Percentiles rank a stretch among this genome's conserved stretches.
These are phyloP conservation scores for Anisodus acutangulus DNA, from an alignment of 257 asterid species.

Conservation along the genomic window DNA sequence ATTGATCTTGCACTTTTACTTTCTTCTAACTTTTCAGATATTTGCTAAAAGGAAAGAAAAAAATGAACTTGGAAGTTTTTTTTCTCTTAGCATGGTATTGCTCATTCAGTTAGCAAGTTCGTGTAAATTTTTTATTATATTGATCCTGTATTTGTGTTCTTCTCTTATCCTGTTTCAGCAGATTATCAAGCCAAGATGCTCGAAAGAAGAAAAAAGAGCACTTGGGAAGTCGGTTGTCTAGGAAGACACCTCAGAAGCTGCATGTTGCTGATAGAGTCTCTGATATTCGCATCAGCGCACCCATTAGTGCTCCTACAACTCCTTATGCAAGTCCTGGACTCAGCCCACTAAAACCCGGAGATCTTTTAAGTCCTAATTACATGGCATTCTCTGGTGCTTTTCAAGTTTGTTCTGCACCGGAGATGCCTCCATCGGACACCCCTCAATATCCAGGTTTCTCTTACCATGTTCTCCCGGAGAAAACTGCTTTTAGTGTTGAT, in stretches of 20 bases:
- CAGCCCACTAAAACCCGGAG: slow-evolving; percentile 51
- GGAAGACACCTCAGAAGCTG: slow-evolving; percentile 43
- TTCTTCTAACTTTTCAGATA: neutral
- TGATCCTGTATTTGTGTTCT: neutral
- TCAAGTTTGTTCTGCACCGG: slow-evolving; percentile 79
- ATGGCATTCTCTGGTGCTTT: slow-evolving; percentile 53
- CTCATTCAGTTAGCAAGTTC: slow-evolving; percentile 18
- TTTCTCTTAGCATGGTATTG: slow-evolving; percentile 26
- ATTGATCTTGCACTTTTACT: neutral
- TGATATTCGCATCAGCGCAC: slow-evolving; percentile 37
- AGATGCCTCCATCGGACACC: slow-evolving; percentile 53
- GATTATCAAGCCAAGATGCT: slow-evolving; percentile 50
- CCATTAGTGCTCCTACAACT: slow-evolving; percentile 68
- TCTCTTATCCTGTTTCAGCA: slow-evolving; percentile 39
- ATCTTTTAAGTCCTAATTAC: slow-evolving; percentile 40
- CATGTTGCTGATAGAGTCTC: slow-evolving; percentile 36
- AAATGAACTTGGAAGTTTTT: neutral
- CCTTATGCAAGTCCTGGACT: slow-evolving; percentile 62
- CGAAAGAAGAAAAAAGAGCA: slow-evolving; percentile 39
- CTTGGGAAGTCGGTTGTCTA: slow-evolving; percentile 38
- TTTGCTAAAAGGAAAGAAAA: neutral
- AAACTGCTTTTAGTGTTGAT: slow-evolving; percentile 44
- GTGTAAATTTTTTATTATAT: neutral
- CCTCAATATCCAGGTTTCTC: slow-evolving; percentile 41
- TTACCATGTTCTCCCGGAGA: slow-evolving; percentile 43